Conservation (phyloP, 1,284 basidiomycete species). For the Boletus chippewaensis region DNA sequence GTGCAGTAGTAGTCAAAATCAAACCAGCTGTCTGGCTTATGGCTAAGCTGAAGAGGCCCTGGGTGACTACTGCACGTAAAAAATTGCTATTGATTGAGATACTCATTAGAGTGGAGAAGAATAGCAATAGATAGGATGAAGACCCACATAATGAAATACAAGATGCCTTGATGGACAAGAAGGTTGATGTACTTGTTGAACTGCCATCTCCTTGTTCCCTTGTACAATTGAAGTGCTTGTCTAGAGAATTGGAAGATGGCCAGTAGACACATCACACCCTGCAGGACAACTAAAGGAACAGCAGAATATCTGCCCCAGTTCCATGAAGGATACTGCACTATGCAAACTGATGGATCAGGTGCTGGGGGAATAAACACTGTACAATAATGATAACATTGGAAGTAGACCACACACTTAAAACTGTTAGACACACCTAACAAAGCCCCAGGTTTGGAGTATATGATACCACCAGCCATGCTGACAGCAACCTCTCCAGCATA, state of each 20-base stretch:
- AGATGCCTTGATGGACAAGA: conserved; percentile 7
- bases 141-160: conserved; percentile 12
- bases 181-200: conserved; percentile 10
- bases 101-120: neutral
- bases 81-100: neutral
- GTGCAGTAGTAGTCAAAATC: neutral
- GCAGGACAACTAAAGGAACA: conserved; percentile 5
- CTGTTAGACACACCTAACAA: neutral
- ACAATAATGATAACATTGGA: neutral
- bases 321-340: conserved; percentile 11
- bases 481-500: neutral
- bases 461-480: neutral
- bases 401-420: neutral
- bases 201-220: conserved; percentile 1
- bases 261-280: conserved; percentile 9
- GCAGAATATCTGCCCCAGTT: conserved; percentile 6
- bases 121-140: neutral
- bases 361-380: neutral
- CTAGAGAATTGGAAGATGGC: neutral
- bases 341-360: conserved; percentile 4
- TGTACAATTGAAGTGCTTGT: conserved; percentile 5
- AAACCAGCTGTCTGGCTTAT: neutral
- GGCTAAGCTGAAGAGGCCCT: neutral
- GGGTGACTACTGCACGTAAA: neutral
- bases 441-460: neutral